Evolutionary conservation across 2,329 filamentous ascomycete genomes (phyloP).

Genomic region (Trichoderma breve): DNA sequence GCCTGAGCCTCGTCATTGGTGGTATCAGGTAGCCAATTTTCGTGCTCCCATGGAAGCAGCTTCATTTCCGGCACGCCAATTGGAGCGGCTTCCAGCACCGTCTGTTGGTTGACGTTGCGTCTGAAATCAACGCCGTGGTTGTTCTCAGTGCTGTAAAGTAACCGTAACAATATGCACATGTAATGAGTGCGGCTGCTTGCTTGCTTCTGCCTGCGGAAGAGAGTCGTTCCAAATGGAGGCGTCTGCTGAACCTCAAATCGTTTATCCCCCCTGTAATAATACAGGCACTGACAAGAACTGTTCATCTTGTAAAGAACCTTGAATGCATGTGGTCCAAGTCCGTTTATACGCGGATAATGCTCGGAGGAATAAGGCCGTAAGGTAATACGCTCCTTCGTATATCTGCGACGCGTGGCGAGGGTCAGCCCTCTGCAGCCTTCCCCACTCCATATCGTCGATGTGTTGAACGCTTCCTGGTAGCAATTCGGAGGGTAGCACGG

Average conservation of each 20-base stretch:
- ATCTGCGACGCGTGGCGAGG: not conserved
- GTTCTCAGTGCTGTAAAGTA: not conserved
- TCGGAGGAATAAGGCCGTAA: not conserved
- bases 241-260: not conserved
- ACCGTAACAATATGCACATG: not conserved
- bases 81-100: not conserved
- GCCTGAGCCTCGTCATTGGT: slow-evolving; percentile 1
- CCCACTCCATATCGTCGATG: not conserved
- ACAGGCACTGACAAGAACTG: not conserved
- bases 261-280: not conserved
- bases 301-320: not conserved
- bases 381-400: not conserved
- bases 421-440: not conserved
- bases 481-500: not conserved
- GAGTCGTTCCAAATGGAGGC: not conserved
- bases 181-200: not conserved
- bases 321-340: not conserved
- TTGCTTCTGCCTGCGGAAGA: not conserved
- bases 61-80: not conserved
- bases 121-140: not conserved
- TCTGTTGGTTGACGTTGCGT: not conserved
- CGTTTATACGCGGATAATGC: not conserved
- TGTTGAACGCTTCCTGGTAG: not conserved
- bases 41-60: not conserved
- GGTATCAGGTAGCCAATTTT: not conserved